phyloP scores from a whole-genome alignment of 1,139 yeast species.

The Yamadazyma songkhlaensis region DNA sequence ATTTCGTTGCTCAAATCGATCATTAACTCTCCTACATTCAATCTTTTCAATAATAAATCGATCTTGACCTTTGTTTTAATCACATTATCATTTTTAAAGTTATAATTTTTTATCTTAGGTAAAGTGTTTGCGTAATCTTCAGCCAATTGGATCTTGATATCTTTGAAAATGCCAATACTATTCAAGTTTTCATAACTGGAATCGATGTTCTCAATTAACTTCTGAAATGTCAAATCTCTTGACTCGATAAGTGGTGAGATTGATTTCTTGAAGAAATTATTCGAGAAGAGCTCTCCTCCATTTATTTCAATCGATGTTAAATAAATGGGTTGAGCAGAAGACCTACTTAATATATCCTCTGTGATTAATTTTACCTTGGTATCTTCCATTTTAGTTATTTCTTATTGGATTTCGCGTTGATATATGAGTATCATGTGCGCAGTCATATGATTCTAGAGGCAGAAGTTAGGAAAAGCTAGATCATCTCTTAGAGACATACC shows the following conservation, averaged over 20 bases:
- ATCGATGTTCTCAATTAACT: conserved; percentile 31
- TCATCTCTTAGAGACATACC: too few relatives aligned
- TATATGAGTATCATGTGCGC: background rate
- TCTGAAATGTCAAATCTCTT: conserved; percentile 46
- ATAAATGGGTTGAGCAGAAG: conserved; percentile 41
- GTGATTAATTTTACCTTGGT: conserved; percentile 19
- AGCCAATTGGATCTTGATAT: conserved; percentile 30
- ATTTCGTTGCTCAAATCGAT: conserved; percentile 41
- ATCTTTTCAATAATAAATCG: conserved; percentile 32
- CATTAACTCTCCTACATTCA: conserved; percentile 36
- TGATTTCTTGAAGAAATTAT: conserved; percentile 44
- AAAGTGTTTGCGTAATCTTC: conserved; percentile 30
- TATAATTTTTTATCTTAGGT: conserved; percentile 28
- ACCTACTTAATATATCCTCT: conserved; percentile 30
- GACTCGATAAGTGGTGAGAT: conserved; percentile 41
- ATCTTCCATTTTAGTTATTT: too few relatives aligned
- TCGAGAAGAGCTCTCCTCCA: conserved; percentile 50
- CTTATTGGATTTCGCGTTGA: background rate
- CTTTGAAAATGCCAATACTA: conserved; percentile 45
- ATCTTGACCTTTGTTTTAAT: conserved; percentile 38
- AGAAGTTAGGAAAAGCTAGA: too few relatives aligned
- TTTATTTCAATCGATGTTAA: conserved; percentile 44
- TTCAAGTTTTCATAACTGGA: conserved; percentile 25
- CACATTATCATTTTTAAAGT: conserved; percentile 27
- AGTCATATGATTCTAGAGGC: background rate